Percentiles rank a stretch among this genome's conserved stretches.
These are phyloP conservation scores for Pseudogymnoascus sp. DNA, from an alignment of 2,329 filamentous ascomycete species.

Conservation along the genomic window DNA sequence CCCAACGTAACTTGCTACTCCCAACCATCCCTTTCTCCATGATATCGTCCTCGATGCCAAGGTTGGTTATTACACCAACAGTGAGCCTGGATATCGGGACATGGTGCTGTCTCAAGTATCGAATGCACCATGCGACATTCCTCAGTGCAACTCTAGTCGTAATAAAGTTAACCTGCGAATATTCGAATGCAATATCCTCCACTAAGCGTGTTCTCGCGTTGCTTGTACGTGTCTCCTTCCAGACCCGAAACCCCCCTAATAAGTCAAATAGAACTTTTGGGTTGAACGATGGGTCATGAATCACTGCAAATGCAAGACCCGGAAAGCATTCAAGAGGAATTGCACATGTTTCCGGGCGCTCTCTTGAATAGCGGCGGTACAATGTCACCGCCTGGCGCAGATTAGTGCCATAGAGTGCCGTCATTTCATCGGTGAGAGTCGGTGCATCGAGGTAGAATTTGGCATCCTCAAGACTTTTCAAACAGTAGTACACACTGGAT, in stretches of 20 bases:
- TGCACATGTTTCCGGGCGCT: not conserved
- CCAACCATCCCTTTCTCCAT: constrained; percentile 16
- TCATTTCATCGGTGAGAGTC: constrained; percentile 5
- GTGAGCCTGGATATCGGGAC: constrained; percentile 18
- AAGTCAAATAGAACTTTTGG: constrained; percentile 9
- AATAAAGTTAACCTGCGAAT: constrained; percentile 17
- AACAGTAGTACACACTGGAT: not conserved
- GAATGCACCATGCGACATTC: constrained; percentile 23
- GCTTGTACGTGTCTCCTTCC: constrained; percentile 11
- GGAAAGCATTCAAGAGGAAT: constrained; percentile 9
- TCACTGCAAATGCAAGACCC: constrained; percentile 7
- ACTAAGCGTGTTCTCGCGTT: constrained; percentile 19
- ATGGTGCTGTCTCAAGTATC: constrained; percentile 21
- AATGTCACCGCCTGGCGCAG: not conserved
- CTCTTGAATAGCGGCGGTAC: constrained; percentile 6
- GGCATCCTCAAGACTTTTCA: not conserved
- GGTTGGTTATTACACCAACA: constrained; percentile 19
- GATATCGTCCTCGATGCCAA: constrained; percentile 21
- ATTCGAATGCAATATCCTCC: constrained; percentile 23
- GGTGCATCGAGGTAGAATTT: constrained; percentile 3
- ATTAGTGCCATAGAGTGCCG: not conserved
- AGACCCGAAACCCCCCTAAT: not conserved
- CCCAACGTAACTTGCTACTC: constrained; percentile 20
- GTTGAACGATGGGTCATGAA: not conserved
- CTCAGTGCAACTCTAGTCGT: constrained; percentile 20